phyloP scores from a whole-genome alignment of 169 alveolate genomes.

The Ichthyophthirius multifiliis region DNA sequence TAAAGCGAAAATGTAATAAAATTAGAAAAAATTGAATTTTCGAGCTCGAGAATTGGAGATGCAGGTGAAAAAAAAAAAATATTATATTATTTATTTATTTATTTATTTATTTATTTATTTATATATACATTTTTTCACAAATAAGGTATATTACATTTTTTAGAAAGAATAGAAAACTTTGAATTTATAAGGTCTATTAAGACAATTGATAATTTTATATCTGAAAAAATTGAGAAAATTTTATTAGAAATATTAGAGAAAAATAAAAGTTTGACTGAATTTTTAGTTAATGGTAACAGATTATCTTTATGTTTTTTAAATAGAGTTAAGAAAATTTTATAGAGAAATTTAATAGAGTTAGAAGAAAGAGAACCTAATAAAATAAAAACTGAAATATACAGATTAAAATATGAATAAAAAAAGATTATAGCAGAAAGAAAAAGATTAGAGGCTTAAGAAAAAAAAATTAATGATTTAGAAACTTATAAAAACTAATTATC shows the following conservation, averaged over 20 bases:
- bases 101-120: constrained; percentile 33
- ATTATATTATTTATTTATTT: neutral
- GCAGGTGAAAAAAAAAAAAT: neutral
- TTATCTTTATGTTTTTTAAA: constrained; percentile 75
- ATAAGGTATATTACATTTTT: constrained; percentile 18
- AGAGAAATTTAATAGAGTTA: constrained; percentile 68
- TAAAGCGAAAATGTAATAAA: constrained; percentile 27
- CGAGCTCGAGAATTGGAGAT: constrained; percentile 23
- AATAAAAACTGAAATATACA: constrained; percentile 77
- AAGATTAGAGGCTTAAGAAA: constrained; percentile 54
- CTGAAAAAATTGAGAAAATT: constrained; percentile 79
- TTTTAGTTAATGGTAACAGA: constrained; percentile 76
- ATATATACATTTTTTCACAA: constrained; percentile 18
- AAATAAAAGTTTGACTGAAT: constrained; percentile 67
- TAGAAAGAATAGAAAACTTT: constrained; percentile 13
- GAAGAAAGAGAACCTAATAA: constrained; percentile 85
- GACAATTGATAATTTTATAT: constrained; percentile 80
- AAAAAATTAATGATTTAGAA: constrained; percentile 73
- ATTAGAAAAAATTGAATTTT: constrained; percentile 15
- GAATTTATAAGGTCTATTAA: constrained; percentile 64
- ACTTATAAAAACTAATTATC: constrained; percentile 64
- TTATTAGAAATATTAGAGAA: constrained; percentile 78
- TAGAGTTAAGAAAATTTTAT: constrained; percentile 71
- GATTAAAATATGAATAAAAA: constrained; percentile 76
- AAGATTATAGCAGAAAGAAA: constrained; percentile 75